phyloP scores from a whole-genome alignment of 257 asterid genomes.

The Gentiana macrophylla region DNA sequence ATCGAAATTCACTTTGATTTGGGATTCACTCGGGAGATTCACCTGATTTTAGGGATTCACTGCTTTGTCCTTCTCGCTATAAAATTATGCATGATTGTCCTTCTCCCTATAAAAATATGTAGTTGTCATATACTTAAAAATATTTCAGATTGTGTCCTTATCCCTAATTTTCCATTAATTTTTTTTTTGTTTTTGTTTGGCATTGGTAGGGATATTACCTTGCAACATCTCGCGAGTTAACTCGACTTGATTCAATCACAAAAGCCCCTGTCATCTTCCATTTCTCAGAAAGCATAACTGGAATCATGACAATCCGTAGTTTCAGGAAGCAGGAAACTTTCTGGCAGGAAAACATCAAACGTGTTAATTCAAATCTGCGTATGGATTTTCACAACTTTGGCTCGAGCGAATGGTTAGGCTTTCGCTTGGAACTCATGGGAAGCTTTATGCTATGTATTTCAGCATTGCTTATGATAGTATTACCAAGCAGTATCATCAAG shows the following conservation, averaged over 20 bases:
- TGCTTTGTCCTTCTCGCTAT: too few species aligned
- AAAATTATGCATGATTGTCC: too few species aligned
- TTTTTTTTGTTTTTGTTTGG: too few species aligned
- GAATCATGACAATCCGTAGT: slow-evolving; percentile 87
- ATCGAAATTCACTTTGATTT: too few species aligned
- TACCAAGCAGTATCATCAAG: slow-evolving; percentile 87
- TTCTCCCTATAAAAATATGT: too few species aligned
- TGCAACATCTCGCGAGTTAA: slow-evolving; percentile 80
- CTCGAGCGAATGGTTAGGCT: slow-evolving; percentile 94
- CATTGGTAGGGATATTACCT: slow-evolving; percentile 72
- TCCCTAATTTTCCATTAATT: too few species aligned
- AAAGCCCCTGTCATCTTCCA: slow-evolving; percentile 95
- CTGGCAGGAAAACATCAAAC: slow-evolving; percentile 54
- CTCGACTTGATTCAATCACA: slow-evolving; percentile 87
- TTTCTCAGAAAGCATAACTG: slow-evolving; percentile 92
- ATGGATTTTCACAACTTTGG: slow-evolving; percentile 95
- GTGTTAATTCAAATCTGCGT: slow-evolving; percentile 63
- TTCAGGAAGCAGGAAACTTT: slow-evolving; percentile 70
- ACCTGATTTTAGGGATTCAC: too few species aligned
- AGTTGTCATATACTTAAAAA: too few species aligned
- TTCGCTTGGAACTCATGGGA: slow-evolving; percentile 78
- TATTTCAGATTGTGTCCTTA: too few species aligned
- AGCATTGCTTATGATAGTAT: slow-evolving; percentile 58
- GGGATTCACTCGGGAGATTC: too few species aligned
- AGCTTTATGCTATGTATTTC: slow-evolving; percentile 76